These are phyloP conservation scores for Phytophthora cryptogea DNA, from an alignment of 352 stramenopile species.

Conservation along the genomic window DNA sequence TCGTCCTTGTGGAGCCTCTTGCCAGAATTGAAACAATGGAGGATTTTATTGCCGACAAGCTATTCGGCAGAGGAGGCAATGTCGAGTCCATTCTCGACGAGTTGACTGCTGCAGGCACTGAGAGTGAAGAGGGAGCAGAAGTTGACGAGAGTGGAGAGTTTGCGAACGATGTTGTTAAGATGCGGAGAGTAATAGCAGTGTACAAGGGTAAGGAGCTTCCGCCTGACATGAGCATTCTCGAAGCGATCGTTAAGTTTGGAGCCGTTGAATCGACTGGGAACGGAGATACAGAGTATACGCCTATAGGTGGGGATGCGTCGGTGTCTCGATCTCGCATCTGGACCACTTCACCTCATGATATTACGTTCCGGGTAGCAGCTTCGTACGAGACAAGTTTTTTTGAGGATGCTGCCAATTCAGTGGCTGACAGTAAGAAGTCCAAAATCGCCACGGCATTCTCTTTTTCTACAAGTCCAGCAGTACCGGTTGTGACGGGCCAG, in stretches of 20 bases:
- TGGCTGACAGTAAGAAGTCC: constrained; percentile 1
- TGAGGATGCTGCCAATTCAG: constrained; percentile 6
- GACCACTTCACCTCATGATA: constrained; percentile 51
- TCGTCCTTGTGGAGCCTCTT: constrained; percentile 78
- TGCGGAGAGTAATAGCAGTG: constrained; percentile 47
- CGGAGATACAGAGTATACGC: constrained; percentile 6
- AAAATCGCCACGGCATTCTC: constrained; percentile 10
- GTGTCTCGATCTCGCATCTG: constrained; percentile 38
- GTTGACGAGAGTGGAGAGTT: constrained; percentile 28
- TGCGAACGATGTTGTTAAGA: constrained; percentile 34
- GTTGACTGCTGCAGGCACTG: constrained; percentile 19
- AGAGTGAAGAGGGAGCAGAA: constrained; percentile 33
- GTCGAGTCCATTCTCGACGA: constrained; percentile 40
- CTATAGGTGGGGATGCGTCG: constrained; percentile 1
- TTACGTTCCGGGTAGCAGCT: constrained; percentile 58
- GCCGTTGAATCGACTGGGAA: neutral
- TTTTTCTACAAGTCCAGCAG: neutral
- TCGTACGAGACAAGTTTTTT: constrained; percentile 11
- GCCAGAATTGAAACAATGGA: constrained; percentile 81
- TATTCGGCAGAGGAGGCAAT: constrained; percentile 46
- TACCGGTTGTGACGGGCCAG: constrained; percentile 6
- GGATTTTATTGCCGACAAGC: constrained; percentile 71
- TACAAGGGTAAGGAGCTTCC: constrained; percentile 43
- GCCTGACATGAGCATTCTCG: constrained; percentile 60
- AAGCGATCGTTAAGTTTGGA: constrained; percentile 67